Evolutionary conservation across 129 eudicot genomes (phyloP).

Genomic region (Centaurea solstitialis): DNA sequence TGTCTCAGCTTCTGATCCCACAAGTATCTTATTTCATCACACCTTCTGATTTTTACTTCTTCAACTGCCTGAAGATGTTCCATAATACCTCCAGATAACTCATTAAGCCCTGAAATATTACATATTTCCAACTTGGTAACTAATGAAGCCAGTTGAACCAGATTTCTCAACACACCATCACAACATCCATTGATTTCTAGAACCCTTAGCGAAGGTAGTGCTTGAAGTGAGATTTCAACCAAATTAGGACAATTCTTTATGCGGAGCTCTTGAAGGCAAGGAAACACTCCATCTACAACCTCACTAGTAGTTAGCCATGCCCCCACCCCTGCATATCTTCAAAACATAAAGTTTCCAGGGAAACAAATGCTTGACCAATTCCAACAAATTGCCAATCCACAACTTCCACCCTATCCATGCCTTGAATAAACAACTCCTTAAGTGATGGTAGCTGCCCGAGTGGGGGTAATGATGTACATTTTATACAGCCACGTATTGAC

Average conservation of each 20-base stretch:
- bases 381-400: constrained; percentile 37
- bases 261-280: constrained; percentile 1
- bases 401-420: constrained; percentile 28
- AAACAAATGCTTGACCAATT: constrained; percentile 20
- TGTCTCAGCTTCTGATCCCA: no score
- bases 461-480: no score
- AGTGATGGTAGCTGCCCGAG: constrained; percentile 45
- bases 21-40: no score
- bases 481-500: background rate
- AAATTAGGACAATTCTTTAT: background rate
- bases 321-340: constrained; percentile 31
- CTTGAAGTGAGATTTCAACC: background rate
- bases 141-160: constrained; percentile 3
- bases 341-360: constrained; percentile 32
- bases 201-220: background rate
- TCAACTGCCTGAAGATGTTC: no score
- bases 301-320: constrained; percentile 14
- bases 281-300: background rate
- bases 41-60: no score
- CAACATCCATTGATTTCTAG: background rate
- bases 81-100: no score
- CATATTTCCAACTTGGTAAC: no score
- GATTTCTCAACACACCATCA: background rate
- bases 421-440: no score
- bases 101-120: no score